Percentiles rank a stretch among this genome's conserved stretches.
These are phyloP conservation scores for Aspergillus ruber DNA, from an alignment of 2,329 filamentous ascomycete genomes.

Conservation along the genomic window DNA sequence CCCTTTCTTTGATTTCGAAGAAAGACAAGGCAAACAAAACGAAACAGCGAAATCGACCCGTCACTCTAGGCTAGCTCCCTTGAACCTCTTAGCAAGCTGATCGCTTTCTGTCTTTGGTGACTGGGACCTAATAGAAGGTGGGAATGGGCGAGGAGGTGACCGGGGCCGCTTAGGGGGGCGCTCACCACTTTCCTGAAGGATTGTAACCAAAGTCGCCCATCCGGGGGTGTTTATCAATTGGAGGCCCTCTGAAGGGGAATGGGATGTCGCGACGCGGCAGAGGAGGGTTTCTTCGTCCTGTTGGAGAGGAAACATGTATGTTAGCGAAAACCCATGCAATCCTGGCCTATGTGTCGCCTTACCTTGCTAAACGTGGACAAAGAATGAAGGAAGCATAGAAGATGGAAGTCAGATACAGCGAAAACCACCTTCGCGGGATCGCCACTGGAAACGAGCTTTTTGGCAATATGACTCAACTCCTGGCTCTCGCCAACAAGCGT, in stretches of 20 bases:
- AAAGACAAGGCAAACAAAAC: too few species aligned
- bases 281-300: constrained; percentile 87
- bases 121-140: constrained; percentile 24
- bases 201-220: constrained; percentile 89
- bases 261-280: constrained; percentile 73
- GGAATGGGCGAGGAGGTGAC: constrained; percentile 29
- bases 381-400: constrained; percentile 77
- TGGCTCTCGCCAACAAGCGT: constrained; percentile 80
- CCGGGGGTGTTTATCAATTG: constrained; percentile 80
- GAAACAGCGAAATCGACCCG: constrained; percentile 4
- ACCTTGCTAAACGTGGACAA: constrained; percentile 83
- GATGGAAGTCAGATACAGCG: constrained; percentile 84
- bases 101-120: constrained; percentile 47
- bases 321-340: constrained; percentile 3
- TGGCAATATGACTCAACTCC: constrained; percentile 62
- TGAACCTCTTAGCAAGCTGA: constrained; percentile 60
- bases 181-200: constrained; percentile 97
- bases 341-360: constrained; percentile 24
- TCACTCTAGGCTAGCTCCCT: constrained; percentile 53
- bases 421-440: constrained; percentile 57
- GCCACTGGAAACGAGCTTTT: constrained; percentile 62
- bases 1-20: too few species aligned
- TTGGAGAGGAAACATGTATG: not conserved
- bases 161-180: constrained; percentile 69
- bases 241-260: constrained; percentile 73